Evolutionary conservation across 176 grass and related monocot species (phyloP).

Genomic region (Aegilops tauschii): DNA sequence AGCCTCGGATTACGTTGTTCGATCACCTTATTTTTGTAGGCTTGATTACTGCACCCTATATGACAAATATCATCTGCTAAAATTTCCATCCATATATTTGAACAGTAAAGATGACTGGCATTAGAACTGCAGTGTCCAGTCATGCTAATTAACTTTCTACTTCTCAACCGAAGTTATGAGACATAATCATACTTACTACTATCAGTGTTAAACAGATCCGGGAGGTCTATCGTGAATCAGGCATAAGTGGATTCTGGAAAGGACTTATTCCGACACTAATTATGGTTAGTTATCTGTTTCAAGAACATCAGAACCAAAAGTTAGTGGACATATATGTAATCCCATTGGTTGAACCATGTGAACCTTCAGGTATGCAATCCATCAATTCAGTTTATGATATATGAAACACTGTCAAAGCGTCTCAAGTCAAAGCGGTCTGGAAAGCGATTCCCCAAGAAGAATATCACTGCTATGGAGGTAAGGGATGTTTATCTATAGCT

Average conservation of each 20-base stretch:
- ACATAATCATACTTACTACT: constrained; percentile 16
- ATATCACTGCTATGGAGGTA: constrained; percentile 88
- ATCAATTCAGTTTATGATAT: constrained; percentile 99
- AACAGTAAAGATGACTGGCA: not conserved
- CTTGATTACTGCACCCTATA: not conserved
- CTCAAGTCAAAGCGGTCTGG: constrained; percentile 57
- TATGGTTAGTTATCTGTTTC: constrained; percentile 64
- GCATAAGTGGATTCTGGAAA: constrained; percentile 96
- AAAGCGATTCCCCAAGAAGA: constrained; percentile 55
- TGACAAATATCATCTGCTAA: not conserved
- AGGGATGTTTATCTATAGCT: not conserved
- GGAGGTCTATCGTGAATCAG: constrained; percentile 81
- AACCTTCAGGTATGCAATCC: constrained; percentile 86
- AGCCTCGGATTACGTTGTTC: not conserved
- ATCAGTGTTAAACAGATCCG: constrained; percentile 48
- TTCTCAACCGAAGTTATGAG: constrained; percentile 26
- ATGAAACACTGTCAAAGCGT: constrained; percentile 81
- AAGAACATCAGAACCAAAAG: constrained; percentile 5
- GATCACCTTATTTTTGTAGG: constrained; percentile 1
- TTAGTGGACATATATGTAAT: constrained; percentile 13
- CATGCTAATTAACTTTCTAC: constrained; percentile 21
- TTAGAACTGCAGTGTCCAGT: not conserved
- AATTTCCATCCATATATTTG: not conserved
- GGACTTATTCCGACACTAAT: constrained; percentile 93
- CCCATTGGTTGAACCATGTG: constrained; percentile 28